Evolutionary conservation across 306 rosid genomes (phyloP).

Genomic region (Citrullus colocynthis): DNA sequence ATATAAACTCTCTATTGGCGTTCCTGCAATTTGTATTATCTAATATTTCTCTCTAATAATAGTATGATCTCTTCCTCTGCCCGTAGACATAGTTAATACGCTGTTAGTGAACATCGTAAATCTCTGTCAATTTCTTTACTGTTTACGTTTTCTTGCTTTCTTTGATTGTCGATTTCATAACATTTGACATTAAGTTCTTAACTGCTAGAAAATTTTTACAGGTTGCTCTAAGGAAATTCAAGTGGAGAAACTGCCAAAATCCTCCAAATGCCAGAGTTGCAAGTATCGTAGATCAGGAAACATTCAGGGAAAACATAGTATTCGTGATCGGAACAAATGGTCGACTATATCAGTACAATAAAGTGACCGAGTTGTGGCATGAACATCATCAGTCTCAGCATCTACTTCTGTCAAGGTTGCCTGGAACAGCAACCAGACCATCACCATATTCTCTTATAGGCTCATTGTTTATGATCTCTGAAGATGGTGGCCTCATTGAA

Average conservation of each 20-base stretch:
- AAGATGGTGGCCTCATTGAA: conserved; percentile 78
- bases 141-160: no score
- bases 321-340: conserved; percentile 72
- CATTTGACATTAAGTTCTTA: background rate
- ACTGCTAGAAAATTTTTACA: conserved; percentile 14
- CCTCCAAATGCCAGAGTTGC: conserved; percentile 59
- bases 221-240: conserved; percentile 76
- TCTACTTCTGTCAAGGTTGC: conserved; percentile 54
- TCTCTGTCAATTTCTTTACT: no score
- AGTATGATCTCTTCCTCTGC: no score
- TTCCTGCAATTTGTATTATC: no score
- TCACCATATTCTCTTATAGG: conserved; percentile 49
- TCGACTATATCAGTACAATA: conserved; percentile 76
- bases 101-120: no score
- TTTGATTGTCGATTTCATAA: no score
- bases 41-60: no score
- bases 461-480: conserved; percentile 75
- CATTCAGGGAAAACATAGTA: conserved; percentile 68
- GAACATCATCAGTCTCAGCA: conserved; percentile 86
- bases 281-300: conserved; percentile 58
- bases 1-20: no score
- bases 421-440: conserved; percentile 65
- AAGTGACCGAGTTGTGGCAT: conserved; percentile 82
- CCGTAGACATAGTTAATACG: no score
- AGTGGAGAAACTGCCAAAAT: conserved; percentile 77